Evolutionary conservation across 2,329 filamentous ascomycete species (phyloP).

Genomic region (Thielaviopsis ethacetica): DNA sequence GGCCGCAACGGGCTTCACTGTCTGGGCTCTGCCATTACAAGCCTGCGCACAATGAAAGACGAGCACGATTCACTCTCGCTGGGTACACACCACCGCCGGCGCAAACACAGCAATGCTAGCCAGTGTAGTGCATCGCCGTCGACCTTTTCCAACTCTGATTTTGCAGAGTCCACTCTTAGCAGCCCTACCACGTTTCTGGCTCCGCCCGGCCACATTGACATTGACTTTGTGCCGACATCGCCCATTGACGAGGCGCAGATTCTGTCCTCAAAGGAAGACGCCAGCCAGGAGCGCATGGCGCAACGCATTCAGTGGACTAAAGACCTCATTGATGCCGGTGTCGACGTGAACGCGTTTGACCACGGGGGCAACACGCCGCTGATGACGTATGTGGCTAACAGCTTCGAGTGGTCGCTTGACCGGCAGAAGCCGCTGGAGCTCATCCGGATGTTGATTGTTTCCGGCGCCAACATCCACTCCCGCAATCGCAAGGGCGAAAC

Average conservation of each 20-base stretch:
- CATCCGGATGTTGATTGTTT: constrained; percentile 25
- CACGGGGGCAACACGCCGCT: constrained; percentile 34
- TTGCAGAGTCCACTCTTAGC: neutral
- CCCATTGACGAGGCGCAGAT: constrained; percentile 14
- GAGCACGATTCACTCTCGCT: constrained; percentile 1
- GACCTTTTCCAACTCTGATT: constrained; percentile 5
- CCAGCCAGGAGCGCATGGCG: constrained; percentile 15
- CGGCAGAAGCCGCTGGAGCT: constrained; percentile 22
- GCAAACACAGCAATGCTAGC: constrained; percentile 21
- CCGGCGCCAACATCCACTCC: constrained; percentile 29
- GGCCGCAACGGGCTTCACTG: constrained; percentile 42
- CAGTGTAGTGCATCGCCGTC: neutral
- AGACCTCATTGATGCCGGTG: constrained; percentile 21
- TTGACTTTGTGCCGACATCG: constrained; percentile 3
- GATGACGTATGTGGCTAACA: constrained; percentile 35
- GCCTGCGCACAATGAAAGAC: constrained; percentile 17
- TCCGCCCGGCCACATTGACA: constrained; percentile 15
- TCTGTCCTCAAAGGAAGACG: constrained; percentile 5
- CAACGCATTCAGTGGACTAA: constrained; percentile 17
- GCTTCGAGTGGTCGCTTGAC: constrained; percentile 34
- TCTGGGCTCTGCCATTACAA: constrained; percentile 36
- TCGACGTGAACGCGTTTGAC: constrained; percentile 38
- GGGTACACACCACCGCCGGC: constrained; percentile 18
- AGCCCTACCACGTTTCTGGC: constrained; percentile 12
- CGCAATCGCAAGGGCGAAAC: constrained; percentile 40